Evolutionary conservation across 139 green algal genomes (phyloP).

Genomic region (Pseudopediastrum boryanum): DNA sequence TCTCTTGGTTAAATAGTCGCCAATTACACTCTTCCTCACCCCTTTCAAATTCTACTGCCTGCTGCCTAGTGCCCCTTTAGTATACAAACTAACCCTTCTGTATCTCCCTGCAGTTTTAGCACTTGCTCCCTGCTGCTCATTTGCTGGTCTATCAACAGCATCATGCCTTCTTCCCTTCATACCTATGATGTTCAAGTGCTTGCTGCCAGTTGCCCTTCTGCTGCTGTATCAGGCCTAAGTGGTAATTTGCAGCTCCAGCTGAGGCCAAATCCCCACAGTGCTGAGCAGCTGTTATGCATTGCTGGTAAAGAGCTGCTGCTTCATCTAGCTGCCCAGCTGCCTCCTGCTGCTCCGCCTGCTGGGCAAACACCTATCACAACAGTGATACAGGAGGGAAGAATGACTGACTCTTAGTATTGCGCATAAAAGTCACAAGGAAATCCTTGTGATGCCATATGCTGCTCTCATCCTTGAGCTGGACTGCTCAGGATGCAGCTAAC

Average conservation of each 20-base stretch:
- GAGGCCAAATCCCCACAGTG: slow-evolving; percentile 42
- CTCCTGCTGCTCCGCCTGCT: slow-evolving; percentile 57
- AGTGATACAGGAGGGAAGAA: too few species aligned
- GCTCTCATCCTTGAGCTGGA: too few species aligned
- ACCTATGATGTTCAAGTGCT: slow-evolving; percentile 41
- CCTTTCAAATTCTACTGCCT: not conserved
- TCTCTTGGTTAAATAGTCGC: not conserved
- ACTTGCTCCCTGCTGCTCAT: too few species aligned
- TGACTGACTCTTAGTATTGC: too few species aligned
- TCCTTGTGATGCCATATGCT: too few species aligned
- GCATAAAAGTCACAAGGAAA: too few species aligned
- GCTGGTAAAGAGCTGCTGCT: slow-evolving; percentile 44
- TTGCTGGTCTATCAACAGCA: slow-evolving; percentile 22
- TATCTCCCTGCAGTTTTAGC: not conserved
- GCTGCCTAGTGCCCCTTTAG: not conserved
- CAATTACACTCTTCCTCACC: not conserved
- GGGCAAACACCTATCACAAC: too few species aligned
- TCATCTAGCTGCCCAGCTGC: slow-evolving; percentile 19
- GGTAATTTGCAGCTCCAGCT: slow-evolving; percentile 50
- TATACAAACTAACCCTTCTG: not conserved
- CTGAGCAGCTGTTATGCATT: slow-evolving; percentile 54
- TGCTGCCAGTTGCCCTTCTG: slow-evolving; percentile 47
- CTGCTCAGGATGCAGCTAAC: too few species aligned
- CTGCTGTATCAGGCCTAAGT: slow-evolving; percentile 59
- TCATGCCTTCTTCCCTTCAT: too few species aligned